Evolutionary conservation across 1,139 yeast genomes (phyloP), one percentile per base, ranked within the genome.

Genomic region (Dujonia santamariae): DNA sequence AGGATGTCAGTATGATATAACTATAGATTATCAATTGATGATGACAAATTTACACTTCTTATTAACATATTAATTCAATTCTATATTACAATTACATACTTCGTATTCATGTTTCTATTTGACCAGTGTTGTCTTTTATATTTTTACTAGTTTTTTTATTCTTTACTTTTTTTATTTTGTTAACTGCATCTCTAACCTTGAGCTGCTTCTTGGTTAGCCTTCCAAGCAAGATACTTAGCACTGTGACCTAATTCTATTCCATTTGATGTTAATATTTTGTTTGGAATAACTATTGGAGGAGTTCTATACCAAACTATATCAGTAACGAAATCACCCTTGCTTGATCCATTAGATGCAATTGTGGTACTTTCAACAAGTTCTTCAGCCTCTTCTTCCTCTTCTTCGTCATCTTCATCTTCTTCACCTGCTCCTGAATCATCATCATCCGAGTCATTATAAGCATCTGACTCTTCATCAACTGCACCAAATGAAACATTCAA

Each of bases 241-340:
- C 83, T 74, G 50, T 83, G 90, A 2, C 90, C 90, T 32, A 80
- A 54, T 30, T 56, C 54, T 36, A 47, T 39, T n/a, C 46, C 46
- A 32, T 44, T 43, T 33, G 49, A 43, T 36, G 58, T 51, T 14
- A 62, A 46, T 36, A 80, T 59, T 41, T 84, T 65, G 47, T 72
- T 76, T 2, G 74, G 60, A 13, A 80, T 59, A 35, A 71, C 63
- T 7, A 82, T 63, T 9, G 96, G 95, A 6, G 96, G 88, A 2
- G 92, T 78, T 42, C 86, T 72, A 57, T 81, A 86, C 90, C 96
- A 88, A 15, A 85, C 60, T 26, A 83, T 63, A 37, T 82, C 84
- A 20, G 64, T 63, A 7, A 24, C 31, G 4, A 13, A 24, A 3
- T 26, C 15, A 19, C 30, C 29, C 13, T 4, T 6, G 7, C 6